Base-by-base conservation (phyloP, 2,329 filamentous ascomycete species). In the Aspergillus novofumigatus region DNA sequence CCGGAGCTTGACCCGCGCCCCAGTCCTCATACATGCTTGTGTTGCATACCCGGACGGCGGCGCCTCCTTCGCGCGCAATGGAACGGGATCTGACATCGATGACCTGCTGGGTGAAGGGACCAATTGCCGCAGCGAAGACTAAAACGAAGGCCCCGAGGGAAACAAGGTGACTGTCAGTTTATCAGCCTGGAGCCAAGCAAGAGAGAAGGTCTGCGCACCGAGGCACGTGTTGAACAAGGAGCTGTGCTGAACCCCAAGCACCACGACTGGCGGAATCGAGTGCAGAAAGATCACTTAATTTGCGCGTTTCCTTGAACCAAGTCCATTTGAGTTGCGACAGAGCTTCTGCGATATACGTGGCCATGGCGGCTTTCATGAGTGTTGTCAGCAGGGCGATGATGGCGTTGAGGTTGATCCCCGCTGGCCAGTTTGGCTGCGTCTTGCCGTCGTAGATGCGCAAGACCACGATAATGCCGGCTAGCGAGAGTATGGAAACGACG, bases 281-380 rank as follows among this genome's bases (percentile, higher is more conserved):
- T 4, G 62, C 51, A 4, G 67, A 60, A 44, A 75, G 63, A 56
- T 75, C 71, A 38, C 64, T 65, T 35, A 74, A 42, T 45, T 65
- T 63, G 41, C 66, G 64, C 20, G 59, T 48, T 32, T 55, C 52
- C 51, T 57, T 62, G 50, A 72, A 74, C 69, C 71, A 74, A 2
- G 67, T 63, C 70, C 70, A 74, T 57, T 75, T 74, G 8, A 73
- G 56, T 52, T 73, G 72, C 11, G 67, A 66, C 21, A 74, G 50
- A 11, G 58, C 64, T 53, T 73, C 70, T 2, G 65, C 65, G 23
- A 72, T 61, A 2, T 67, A 61, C 25, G 70, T 65, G 8, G 68
- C 59, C 57, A 75, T 63, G 7, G 67, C 60, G 1, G 67, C 65
- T 56, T 72, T 72, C 61, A 71, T 66, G 14, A 69, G 53, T 3